Percentiles rank a stretch among this genome's conserved stretches.
Conservation (phyloP, 1,139 yeast species). For the Yamadazyma sp. region DNA sequence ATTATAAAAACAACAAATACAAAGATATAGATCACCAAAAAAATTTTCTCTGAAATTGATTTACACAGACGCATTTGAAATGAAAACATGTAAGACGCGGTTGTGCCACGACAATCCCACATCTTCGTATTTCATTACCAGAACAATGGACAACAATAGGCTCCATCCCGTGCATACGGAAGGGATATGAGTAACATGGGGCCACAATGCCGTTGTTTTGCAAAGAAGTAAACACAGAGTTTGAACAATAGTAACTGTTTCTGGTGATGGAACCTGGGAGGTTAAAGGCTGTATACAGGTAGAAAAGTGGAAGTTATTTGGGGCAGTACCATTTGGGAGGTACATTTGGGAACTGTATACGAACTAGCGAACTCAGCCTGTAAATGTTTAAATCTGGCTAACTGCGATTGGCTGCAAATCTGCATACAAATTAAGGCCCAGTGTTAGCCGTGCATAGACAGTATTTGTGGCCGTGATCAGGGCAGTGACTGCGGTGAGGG, state of each 20-base stretch:
- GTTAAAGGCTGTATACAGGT: too few species aligned
- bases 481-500: too few species aligned
- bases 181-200: neutral
- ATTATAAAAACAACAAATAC: conserved; percentile 1
- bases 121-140: neutral
- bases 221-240: neutral
- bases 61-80: conserved; percentile 2
- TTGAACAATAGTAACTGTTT: neutral
- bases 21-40: conserved; percentile 2
- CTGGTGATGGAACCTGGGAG: too few species aligned
- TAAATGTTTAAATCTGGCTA: too few species aligned
- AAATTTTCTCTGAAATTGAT: conserved; percentile 3
- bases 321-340: too few species aligned
- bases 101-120: conserved; percentile 2
- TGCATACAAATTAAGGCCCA: too few species aligned
- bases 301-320: too few species aligned
- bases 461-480: too few species aligned
- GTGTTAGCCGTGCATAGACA: too few species aligned
- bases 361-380: too few species aligned
- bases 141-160: neutral
- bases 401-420: too few species aligned
- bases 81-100: conserved; percentile 5
- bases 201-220: neutral
- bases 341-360: too few species aligned
- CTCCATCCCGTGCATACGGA: neutral